These are phyloP conservation scores for Colletotrichum aenigma DNA, from an alignment of 2,329 filamentous ascomycete species.

Conservation along the genomic window DNA sequence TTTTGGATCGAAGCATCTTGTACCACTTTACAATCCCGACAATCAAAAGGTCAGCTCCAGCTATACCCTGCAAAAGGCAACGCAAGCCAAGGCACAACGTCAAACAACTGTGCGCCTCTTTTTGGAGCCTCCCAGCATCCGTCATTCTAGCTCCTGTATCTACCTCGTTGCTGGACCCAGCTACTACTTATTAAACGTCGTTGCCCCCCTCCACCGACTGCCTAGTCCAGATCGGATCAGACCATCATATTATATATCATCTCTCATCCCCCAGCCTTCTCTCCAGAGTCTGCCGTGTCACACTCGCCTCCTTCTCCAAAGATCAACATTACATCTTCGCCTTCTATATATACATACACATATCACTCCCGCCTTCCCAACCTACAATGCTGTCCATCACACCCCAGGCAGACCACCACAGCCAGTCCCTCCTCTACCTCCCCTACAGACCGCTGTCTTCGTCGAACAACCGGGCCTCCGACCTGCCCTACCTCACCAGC, in stretches of 20 bases:
- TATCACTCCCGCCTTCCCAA: background rate
- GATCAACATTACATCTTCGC: constrained; percentile 9
- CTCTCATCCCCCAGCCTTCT: constrained; percentile 12
- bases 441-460: constrained; percentile 15
- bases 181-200: constrained; percentile 5
- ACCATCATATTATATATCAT: constrained; percentile 18
- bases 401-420: constrained; percentile 20
- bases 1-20: background rate
- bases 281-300: background rate
- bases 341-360: constrained; percentile 4
- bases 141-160: background rate
- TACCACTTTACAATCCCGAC: constrained; percentile 3
- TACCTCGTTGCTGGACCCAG: constrained; percentile 1
- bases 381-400: constrained; percentile 22
- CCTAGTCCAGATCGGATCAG: constrained; percentile 2
- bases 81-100: constrained; percentile 20
- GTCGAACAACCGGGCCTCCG: background rate
- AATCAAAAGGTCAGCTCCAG: constrained; percentile 7
- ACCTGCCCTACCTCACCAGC: constrained; percentile 16
- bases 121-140: constrained; percentile 10
- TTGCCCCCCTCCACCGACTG: background rate
- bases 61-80: constrained; percentile 10
- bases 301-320: background rate
- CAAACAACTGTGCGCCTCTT: constrained; percentile 20
- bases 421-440: constrained; percentile 17